Evolutionary conservation across 805 yeast genomes (phyloP).

Genomic region (Kodamaea fukazawae): DNA sequence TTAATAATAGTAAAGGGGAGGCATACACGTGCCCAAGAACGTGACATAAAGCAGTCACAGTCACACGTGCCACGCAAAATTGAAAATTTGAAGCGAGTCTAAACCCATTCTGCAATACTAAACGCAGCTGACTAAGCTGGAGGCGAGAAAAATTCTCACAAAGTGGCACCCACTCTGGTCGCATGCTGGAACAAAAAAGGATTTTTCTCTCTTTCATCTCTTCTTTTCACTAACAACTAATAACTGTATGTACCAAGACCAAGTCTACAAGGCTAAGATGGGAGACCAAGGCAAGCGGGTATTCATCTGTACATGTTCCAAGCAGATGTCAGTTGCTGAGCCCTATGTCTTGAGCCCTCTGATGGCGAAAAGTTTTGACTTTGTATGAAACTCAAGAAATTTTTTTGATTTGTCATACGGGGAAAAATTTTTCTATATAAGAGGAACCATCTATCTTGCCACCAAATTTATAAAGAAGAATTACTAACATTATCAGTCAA

Average conservation of each 20-base stretch:
- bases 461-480: background rate
- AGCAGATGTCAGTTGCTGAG: too few species aligned
- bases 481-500: slow-evolving; percentile 46
- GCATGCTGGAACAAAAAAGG: background rate
- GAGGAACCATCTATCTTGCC: background rate
- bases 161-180: background rate
- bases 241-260: slow-evolving; percentile 1
- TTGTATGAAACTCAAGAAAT: background rate
- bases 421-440: slow-evolving; percentile 9
- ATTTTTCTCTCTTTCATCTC: slow-evolving; percentile 5
- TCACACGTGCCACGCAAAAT: slow-evolving; percentile 1
- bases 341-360: background rate
- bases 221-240: slow-evolving; percentile 4
- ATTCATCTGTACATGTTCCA: too few species aligned
- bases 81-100: too few species aligned
- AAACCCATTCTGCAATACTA: too few species aligned
- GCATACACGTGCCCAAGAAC: background rate
- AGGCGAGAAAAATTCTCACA: slow-evolving; percentile 1
- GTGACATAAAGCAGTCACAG: slow-evolving; percentile 5
- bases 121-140: slow-evolving; percentile 3
- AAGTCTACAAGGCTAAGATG: background rate
- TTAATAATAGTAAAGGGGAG: too few species aligned
- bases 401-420: slow-evolving; percentile 7
- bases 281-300: too few species aligned
- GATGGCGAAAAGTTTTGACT: too few species aligned